A percentile compares a stretch with the other conserved stretches of the same genome.
phyloP scores from a whole-genome alignment of 2,329 filamentous ascomycete species.

The Fusarium decemcellulare region DNA sequence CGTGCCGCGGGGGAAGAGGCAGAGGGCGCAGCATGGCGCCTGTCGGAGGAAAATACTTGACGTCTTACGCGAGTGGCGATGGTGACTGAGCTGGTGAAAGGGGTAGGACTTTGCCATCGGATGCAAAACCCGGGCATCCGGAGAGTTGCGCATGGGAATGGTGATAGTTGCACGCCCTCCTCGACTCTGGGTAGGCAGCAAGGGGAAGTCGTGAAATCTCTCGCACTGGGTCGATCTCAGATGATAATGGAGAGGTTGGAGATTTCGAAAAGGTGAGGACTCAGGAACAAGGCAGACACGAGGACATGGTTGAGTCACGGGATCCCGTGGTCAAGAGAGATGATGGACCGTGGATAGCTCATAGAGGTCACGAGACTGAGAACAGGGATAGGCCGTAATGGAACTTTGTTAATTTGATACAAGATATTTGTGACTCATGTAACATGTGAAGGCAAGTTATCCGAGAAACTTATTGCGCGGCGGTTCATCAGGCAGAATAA shows the following conservation, averaged over 20 bases:
- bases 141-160: neutral
- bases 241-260: neutral
- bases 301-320: constrained; percentile 4
- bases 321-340: neutral
- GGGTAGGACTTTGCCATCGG: constrained; percentile 30
- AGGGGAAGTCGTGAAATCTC: neutral
- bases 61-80: constrained; percentile 27
- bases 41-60: constrained; percentile 21
- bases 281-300: constrained; percentile 1
- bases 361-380: neutral
- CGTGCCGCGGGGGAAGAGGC: constrained; percentile 6
- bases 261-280: neutral
- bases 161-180: constrained; percentile 36
- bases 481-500: no score
- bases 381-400: no score
- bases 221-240: constrained; percentile 26
- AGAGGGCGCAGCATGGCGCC: constrained; percentile 20
- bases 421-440: no score
- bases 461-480: no score
- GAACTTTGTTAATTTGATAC: no score
- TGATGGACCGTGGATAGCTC: neutral
- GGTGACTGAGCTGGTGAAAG: constrained; percentile 1
- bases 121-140: constrained; percentile 11
- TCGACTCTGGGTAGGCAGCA: neutral
- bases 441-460: no score